Evolutionary conservation across 2,329 filamentous ascomycete genomes (phyloP).

Genomic region (Pseudogymnoascus verrucosus): DNA sequence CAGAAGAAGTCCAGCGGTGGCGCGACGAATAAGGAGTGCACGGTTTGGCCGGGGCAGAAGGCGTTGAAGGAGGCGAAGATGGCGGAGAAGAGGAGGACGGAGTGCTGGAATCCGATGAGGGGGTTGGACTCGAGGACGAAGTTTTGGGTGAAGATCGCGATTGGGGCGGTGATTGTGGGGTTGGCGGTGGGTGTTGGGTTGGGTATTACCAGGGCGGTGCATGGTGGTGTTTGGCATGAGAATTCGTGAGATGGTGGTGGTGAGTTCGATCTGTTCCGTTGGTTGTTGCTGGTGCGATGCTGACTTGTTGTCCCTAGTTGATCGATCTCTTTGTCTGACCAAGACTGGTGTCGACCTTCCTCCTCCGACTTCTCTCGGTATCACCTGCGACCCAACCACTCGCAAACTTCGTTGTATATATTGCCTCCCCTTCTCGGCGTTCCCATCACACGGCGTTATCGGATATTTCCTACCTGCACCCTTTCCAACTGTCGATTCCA

Average conservation of each 20-base stretch:
- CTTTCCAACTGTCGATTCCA: background rate
- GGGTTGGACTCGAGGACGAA: slow-evolving; percentile 45
- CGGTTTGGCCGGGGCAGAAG: slow-evolving; percentile 52
- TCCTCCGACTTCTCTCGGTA: background rate
- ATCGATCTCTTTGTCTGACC: background rate
- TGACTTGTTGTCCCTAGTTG: background rate
- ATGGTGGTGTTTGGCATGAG: slow-evolving; percentile 48
- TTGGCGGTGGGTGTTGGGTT: slow-evolving; percentile 49
- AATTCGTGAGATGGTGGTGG: background rate
- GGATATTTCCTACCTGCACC: background rate
- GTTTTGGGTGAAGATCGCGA: slow-evolving; percentile 46
- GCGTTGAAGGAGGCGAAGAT: slow-evolving; percentile 54
- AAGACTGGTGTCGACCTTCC: background rate
- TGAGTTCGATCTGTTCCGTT: background rate
- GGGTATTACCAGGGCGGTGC: slow-evolving; percentile 52
- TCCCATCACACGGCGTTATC: background rate
- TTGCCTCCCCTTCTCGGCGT: background rate
- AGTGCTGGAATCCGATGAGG: slow-evolving; percentile 44
- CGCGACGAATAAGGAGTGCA: slow-evolving; percentile 35
- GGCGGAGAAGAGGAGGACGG: slow-evolving; percentile 46
- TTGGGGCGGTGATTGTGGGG: slow-evolving; percentile 44
- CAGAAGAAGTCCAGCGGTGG: background rate
- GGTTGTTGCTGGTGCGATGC: background rate
- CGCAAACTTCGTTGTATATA: background rate
- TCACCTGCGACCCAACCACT: background rate